Conservation (phyloP, 164 flowering plant species). For the Houttuynia cordata region DNA sequence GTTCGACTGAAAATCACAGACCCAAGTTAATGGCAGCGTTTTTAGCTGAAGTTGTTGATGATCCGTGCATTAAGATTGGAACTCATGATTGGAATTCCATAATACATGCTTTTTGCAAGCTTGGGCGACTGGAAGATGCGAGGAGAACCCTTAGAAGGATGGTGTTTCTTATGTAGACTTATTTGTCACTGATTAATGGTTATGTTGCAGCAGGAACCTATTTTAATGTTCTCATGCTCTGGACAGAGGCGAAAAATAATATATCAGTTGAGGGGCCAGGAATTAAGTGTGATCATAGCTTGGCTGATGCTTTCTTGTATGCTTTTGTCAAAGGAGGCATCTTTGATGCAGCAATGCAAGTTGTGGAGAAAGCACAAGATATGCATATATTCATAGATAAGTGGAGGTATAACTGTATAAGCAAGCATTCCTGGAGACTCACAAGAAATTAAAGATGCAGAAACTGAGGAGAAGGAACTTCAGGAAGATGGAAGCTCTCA, state of each 20-base stretch:
- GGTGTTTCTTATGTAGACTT: slow-evolving; percentile 73
- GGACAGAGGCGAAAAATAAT: slow-evolving; percentile 75
- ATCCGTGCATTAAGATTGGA: slow-evolving; percentile 72
- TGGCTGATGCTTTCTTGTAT: slow-evolving; percentile 88
- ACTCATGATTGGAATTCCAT: slow-evolving; percentile 98
- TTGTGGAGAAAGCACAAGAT: slow-evolving; percentile 76
- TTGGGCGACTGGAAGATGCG: slow-evolving; percentile 82
- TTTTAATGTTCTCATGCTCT: slow-evolving; percentile 66
- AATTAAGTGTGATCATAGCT: slow-evolving; percentile 41
- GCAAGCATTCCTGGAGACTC: slow-evolving; percentile 93
- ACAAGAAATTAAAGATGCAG: slow-evolving; percentile 74
- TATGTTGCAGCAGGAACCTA: slow-evolving; percentile 59
- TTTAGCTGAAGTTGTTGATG: slow-evolving; percentile 81
- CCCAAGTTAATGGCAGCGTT: slow-evolving; percentile 97
- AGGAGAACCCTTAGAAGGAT: slow-evolving; percentile 88
- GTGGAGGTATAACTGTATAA: slow-evolving; percentile 97
- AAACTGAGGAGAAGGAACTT: slow-evolving; percentile 68
- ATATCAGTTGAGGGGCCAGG: slow-evolving; percentile 29
- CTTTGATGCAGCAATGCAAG: slow-evolving; percentile 96
- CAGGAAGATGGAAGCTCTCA: slow-evolving; percentile 75
- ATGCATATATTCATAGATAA: slow-evolving; percentile 85
- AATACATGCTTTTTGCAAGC: slow-evolving; percentile 89
- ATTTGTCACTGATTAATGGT: slow-evolving; percentile 82
- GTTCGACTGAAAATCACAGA: slow-evolving; percentile 74
- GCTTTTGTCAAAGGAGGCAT: slow-evolving; percentile 89